These are phyloP conservation scores for Rugosomyces carneus DNA, from an alignment of 1,284 basidiomycete genomes.

Conservation along the genomic window DNA sequence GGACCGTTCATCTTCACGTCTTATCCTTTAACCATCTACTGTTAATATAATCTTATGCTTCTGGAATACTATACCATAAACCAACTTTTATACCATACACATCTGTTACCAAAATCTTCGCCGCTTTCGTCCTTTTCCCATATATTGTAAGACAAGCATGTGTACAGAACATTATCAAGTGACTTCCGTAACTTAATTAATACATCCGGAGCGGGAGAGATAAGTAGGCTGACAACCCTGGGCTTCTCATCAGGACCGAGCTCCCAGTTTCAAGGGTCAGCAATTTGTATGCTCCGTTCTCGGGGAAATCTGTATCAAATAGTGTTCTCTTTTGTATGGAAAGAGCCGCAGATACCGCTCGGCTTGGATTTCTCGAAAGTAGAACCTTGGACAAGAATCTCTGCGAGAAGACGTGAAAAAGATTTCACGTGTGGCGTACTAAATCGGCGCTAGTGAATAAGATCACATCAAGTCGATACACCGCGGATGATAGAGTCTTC, in stretches of 20 bases:
- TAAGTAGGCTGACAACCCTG: neutral
- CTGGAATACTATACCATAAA: constrained; percentile 6
- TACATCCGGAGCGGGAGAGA: neutral
- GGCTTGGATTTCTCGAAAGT: neutral
- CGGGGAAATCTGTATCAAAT: neutral
- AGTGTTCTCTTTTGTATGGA: neutral
- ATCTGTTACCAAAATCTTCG: neutral
- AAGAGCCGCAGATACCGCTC: neutral
- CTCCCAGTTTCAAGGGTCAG: neutral
- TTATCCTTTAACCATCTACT: neutral
- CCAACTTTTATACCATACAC: constrained; percentile 10
- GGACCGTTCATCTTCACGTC: neutral
- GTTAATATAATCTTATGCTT: neutral
- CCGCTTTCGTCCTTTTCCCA: neutral
- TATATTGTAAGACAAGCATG: constrained; percentile 1
- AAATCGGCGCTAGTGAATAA: constrained; percentile 7
- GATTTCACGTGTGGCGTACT: constrained; percentile 15
- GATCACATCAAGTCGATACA: neutral
- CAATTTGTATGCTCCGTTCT: neutral
- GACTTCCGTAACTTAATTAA: neutral
- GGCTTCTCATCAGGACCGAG: neutral
- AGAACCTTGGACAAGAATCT: neutral
- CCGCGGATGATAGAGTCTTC: neutral
- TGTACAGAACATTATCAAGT: neutral
- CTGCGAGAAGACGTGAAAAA: neutral